Conservation (phyloP, 148 eudicot genomes). For the Chenopodium formosanum region DNA sequence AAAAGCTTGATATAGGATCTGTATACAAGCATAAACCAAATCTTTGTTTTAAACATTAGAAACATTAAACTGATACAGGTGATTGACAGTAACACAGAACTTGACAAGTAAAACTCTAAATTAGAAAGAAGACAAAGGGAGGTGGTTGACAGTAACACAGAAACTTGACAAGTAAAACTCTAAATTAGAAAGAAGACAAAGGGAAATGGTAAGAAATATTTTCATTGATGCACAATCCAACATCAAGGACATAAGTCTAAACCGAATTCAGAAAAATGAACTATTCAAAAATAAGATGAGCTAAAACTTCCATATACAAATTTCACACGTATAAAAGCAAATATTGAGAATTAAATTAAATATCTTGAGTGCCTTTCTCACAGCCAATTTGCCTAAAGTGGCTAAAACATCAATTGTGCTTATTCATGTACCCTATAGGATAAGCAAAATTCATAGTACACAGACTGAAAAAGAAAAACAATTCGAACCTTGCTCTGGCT, state of each 20-base stretch:
- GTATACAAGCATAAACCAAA: neutral
- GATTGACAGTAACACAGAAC: neutral
- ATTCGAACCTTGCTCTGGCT: conserved; percentile 28
- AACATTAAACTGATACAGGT: neutral
- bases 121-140: neutral
- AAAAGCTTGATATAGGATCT: neutral
- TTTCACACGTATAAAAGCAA: neutral
- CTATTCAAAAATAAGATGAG: neutral
- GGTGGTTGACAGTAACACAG: neutral
- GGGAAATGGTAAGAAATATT: neutral
- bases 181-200: neutral
- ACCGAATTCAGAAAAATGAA: neutral
- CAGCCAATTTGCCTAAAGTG: neutral
- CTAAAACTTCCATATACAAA: neutral
- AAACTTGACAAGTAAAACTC: neutral
- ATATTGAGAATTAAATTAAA: neutral
- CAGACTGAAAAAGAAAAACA: neutral
- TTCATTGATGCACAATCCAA: neutral
- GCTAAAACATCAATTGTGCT: neutral
- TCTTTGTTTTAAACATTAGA: neutral
- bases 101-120: neutral
- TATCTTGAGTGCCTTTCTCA: conserved; percentile 3
- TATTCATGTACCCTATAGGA: neutral
- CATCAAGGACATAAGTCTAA: neutral
- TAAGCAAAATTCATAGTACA: conserved; percentile 3